Evolutionary conservation across 1,139 yeast genomes (phyloP).

Genomic region (Protomyces macrosporus): DNA sequence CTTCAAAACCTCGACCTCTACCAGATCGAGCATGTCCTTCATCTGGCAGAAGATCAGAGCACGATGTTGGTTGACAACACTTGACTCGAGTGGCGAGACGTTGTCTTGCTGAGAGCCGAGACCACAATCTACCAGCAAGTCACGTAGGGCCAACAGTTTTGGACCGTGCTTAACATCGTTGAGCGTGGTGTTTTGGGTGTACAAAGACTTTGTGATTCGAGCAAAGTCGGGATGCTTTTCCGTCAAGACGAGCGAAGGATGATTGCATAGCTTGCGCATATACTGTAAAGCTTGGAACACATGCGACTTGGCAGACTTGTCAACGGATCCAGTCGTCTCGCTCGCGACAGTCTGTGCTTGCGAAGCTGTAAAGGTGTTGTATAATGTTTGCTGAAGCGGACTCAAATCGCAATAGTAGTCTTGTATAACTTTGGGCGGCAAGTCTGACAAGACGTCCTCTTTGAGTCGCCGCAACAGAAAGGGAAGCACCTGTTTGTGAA

Average conservation of each 20-base stretch:
- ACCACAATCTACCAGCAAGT: constrained; percentile 84
- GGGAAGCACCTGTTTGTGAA: constrained; percentile 94
- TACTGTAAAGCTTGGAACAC: constrained; percentile 96
- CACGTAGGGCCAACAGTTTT: constrained; percentile 75
- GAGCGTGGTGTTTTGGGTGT: constrained; percentile 54
- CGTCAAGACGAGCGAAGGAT: constrained; percentile 87
- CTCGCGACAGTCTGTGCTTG: constrained; percentile 66
- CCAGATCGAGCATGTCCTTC: constrained; percentile 96
- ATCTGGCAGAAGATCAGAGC: constrained; percentile 93
- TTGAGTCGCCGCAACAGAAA: constrained; percentile 92
- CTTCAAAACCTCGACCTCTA: constrained; percentile 78
- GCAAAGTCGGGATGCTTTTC: constrained; percentile 77
- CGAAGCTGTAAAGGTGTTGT: constrained; percentile 84
- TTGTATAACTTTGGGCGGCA: constrained; percentile 97
- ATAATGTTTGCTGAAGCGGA: constrained; percentile 78
- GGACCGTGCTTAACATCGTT: constrained; percentile 84
- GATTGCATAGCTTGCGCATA: constrained; percentile 95
- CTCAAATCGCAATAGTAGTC: constrained; percentile 96
- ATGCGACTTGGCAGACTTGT: constrained; percentile 66
- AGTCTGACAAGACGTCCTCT: constrained; percentile 90
- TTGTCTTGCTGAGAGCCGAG: constrained; percentile 57
- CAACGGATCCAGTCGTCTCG: constrained; percentile 41
- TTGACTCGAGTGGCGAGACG: constrained; percentile 47
- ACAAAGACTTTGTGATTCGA: constrained; percentile 58
- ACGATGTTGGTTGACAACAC: constrained; percentile 89